phyloP scores from a whole-genome alignment of 2,329 filamentous ascomycete genomes.

The Lachnellula hyalina region DNA sequence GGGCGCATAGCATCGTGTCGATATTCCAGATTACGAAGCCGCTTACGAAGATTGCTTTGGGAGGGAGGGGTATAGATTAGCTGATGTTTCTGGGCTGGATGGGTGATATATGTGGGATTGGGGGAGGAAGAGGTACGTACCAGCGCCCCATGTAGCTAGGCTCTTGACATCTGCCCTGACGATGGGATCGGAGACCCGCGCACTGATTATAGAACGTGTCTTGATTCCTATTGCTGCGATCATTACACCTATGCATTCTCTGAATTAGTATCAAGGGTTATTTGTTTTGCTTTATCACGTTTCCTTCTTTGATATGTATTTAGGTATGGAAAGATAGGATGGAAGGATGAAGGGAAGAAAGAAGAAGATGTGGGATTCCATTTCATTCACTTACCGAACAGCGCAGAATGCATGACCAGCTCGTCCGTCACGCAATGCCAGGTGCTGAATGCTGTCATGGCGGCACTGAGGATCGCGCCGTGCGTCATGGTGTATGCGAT shows the following conservation, averaged over 20 bases:
- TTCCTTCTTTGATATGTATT: no score
- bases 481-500: slow-evolving; percentile 39
- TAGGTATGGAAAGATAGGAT: no score
- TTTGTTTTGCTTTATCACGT: no score
- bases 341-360: no score
- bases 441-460: slow-evolving; percentile 39
- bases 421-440: slow-evolving; percentile 29
- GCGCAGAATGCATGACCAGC: slow-evolving; percentile 21
- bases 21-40: slow-evolving; percentile 53
- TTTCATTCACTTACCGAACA: slow-evolving; percentile 19
- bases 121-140: slow-evolving; percentile 10
- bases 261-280: no score
- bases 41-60: slow-evolving; percentile 33
- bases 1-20: slow-evolving; percentile 47
- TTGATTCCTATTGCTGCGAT: slow-evolving; percentile 20
- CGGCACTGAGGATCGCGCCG: slow-evolving; percentile 36
- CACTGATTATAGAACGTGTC: slow-evolving; percentile 26
- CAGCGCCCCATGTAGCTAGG: slow-evolving; percentile 21
- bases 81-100: not conserved
- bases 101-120: no score
- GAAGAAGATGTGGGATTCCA: no score
- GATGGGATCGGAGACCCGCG: slow-evolving; percentile 18
- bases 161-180: slow-evolving; percentile 23
- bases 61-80: not conserved
- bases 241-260: slow-evolving; percentile 15